Conservation (phyloP, 352 stramenopile genomes). For the Phytopythium boreale region DNA sequence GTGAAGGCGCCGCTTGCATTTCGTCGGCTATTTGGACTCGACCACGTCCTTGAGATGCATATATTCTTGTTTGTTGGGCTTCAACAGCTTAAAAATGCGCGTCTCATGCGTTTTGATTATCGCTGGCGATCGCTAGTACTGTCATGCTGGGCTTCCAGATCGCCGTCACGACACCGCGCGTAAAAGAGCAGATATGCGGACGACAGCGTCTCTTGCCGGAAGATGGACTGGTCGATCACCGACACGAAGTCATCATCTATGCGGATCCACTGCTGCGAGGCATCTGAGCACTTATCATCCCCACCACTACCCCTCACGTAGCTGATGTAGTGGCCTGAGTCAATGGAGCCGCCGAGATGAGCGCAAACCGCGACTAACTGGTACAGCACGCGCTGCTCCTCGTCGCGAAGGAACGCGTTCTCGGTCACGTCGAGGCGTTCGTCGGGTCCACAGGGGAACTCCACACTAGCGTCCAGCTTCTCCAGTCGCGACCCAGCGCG, state of each 20-base stretch:
- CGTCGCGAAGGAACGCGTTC: conserved; percentile 63
- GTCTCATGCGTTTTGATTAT: neutral
- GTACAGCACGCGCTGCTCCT: conserved; percentile 39
- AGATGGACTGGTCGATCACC: conserved; percentile 35
- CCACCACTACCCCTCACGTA: conserved; percentile 28
- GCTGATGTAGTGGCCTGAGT: conserved; percentile 75
- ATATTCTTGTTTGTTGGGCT: neutral
- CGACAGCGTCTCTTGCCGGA: conserved; percentile 47
- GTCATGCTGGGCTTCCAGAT: neutral
- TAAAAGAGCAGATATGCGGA: conserved; percentile 83
- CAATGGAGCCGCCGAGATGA: conserved; percentile 56
- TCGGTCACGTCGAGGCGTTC: conserved; percentile 55
- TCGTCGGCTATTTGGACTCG: neutral
- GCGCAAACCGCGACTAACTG: conserved; percentile 66
- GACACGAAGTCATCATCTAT: conserved; percentile 71
- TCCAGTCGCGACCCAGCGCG: conserved; percentile 24
- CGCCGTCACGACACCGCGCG: conserved; percentile 10
- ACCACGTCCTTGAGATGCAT: neutral
- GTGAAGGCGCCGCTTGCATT: conserved; percentile 7
- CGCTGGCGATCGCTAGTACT: neutral
- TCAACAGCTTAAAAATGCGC: neutral
- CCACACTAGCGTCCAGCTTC: conserved; percentile 54
- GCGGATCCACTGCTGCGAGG: conserved; percentile 45
- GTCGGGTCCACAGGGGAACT: conserved; percentile 44
- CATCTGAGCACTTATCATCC: neutral